Evolutionary conservation across 441 rosid species (phyloP), one percentile per base, ranked within the genome.

Genomic region (Capsella rubella): DNA sequence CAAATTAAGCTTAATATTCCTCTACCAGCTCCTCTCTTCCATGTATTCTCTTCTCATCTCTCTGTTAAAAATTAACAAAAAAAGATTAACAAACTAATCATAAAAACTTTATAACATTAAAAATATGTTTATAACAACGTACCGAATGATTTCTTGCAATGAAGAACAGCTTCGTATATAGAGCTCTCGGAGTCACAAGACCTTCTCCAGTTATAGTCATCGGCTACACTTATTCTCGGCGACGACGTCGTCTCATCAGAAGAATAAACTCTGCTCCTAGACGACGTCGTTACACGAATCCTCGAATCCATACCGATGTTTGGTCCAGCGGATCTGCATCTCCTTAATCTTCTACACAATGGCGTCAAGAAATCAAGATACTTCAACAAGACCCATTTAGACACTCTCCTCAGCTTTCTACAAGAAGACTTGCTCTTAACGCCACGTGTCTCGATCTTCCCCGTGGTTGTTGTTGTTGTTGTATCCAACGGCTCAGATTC

Each of bases 101-200:
- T 2, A 6, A 43, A 1, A 4, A 29, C 4, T 6, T 25, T 7
- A 45, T 18, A 15, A 51, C 47, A 42, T 2, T 9, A 0, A 25
- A 31, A 8, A 29, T 31, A 70, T 43, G 42, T 64, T 43, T 46
- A 14, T 55, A 1, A 2, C 54, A 45, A 68, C 80, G 49, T 79
- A 85, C 97, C 97, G 9, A 87, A 82, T 56, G 99, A 95, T 86
- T 86, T 86, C 76, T 95, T 95, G 88, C 99, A 95, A 82, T 95
- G 97, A 59, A 92, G 96, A 71, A 95, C 97, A n/a, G 99, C 99
- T 65, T 95, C 99, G 40, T 92, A 84, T 35, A 92, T 95, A 14
- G 99, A 92, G 83, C 91, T 88, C 59, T 95, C 97, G 0, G 99
- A 95, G 69, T 92, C 97, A 54, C 97, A 95, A 21, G 99, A 95